A percentile compares a stretch with the other conserved stretches of the same genome.
Evolutionary conservation across 768 basidiomycete species (phyloP).

Genomic region (Termitomyces sp.): DNA sequence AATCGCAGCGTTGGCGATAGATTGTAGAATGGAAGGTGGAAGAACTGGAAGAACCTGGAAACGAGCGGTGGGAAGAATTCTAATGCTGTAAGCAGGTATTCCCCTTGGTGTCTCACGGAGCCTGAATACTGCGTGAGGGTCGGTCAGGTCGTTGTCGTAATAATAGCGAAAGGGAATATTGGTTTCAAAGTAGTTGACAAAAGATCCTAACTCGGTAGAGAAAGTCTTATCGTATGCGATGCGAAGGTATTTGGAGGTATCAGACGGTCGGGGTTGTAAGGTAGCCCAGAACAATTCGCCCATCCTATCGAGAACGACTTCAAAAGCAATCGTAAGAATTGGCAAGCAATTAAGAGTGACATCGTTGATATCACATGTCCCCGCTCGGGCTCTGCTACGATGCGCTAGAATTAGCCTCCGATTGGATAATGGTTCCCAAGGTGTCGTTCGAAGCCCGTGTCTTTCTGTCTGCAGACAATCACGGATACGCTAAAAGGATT

Average conservation of each 20-base stretch:
- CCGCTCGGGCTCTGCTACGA: background rate
- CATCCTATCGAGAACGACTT: background rate
- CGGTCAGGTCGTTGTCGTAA: background rate
- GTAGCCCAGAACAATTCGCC: background rate
- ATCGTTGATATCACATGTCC: background rate
- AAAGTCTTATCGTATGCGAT: conserved; percentile 3
- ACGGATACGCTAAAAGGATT: background rate
- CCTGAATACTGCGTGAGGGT: conserved; percentile 1
- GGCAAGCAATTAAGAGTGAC: background rate
- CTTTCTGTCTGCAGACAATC: conserved; percentile 1
- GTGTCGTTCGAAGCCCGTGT: background rate
- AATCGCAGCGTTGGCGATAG: background rate
- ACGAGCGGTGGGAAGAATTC: background rate
- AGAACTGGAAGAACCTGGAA: background rate
- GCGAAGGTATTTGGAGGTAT: background rate
- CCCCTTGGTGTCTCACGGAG: background rate
- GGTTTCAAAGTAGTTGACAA: conserved; percentile 2
- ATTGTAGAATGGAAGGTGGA: background rate
- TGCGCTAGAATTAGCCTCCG: background rate
- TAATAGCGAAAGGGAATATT: background rate
- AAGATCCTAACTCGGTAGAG: background rate
- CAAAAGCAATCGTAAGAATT: background rate
- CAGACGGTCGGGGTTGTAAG: background rate
- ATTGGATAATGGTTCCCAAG: background rate
- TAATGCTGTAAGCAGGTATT: background rate